phyloP scores from a whole-genome alignment of 805 yeast species.

The Lachancea lanzarotensis region DNA sequence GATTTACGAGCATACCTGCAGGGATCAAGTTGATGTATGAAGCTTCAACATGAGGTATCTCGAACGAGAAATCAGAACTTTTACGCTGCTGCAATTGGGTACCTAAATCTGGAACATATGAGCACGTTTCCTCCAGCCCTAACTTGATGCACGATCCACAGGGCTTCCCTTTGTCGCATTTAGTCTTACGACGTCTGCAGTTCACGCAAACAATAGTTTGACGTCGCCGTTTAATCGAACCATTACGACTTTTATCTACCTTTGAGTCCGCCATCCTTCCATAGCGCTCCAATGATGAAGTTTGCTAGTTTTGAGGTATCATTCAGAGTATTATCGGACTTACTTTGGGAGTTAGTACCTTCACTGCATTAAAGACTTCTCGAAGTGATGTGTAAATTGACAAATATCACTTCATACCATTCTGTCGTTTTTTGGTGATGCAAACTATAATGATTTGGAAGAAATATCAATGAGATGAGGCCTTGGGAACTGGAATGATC shows the following conservation, averaged over 20 bases:
- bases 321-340: too few relatives aligned
- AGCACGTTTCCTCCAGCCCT: constrained; percentile 20
- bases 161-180: constrained; percentile 26
- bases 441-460: not conserved
- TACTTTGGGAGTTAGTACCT: too few relatives aligned
- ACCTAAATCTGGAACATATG: constrained; percentile 8
- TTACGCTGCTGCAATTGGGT: not conserved
- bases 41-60: not conserved
- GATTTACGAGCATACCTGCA: constrained; percentile 17
- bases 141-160: constrained; percentile 22
- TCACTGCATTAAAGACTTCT: too few relatives aligned
- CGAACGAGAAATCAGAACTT: not conserved
- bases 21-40: constrained; percentile 22
- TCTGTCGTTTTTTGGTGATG: not conserved
- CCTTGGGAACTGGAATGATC: too few relatives aligned
- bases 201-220: constrained; percentile 29
- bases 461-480: not conserved
- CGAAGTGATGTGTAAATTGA: too few relatives aligned
- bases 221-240: constrained; percentile 20
- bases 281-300: not conserved
- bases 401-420: not conserved
- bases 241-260: not conserved
- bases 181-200: constrained; percentile 29
- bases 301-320: too few relatives aligned
- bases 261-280: not conserved